Base-by-base conservation (phyloP, 2,329 filamentous ascomycete genomes). In the Metarhizium album region DNA sequence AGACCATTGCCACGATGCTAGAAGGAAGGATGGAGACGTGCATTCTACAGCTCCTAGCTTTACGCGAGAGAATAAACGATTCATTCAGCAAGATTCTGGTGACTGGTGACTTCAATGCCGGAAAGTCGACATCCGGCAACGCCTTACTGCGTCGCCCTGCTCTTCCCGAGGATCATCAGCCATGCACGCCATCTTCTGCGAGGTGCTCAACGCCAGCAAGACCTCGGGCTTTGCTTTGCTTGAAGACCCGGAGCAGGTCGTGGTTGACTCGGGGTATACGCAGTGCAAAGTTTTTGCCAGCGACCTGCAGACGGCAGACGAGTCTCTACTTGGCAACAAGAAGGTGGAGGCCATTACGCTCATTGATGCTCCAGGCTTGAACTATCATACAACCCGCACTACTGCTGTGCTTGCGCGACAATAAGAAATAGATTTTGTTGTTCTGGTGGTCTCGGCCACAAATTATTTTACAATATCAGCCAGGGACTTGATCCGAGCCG, bases 71-170 rank as follows among this genome's bases (percentile, higher is more conserved):
- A 48, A 98, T 98, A 55, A 91, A 97, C 65, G 93, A 98, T 67
- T 97, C 89, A 0, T 88, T 91, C 4, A 97, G 91, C 70, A 98
- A 98, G 67, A 91, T 98, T 1, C 71, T 98, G 52, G 84, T 98
- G 18, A 98, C 93, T 0, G 93, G 93, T 62, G 93, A 98, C 64
- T 70, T 98, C 49, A 98, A 98, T 63, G 91, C 93, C 7, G 93
- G 93, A 63, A 98, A 98, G 65, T 98, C 93, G 3, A 98, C 93
- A 1, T 98, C 98, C 61, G 98, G 93, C 72, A 98, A 98, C 68
- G 93, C 93, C n/a, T 74, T 98, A 2, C 71, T 98, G 40, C 84
- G 93, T 54, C 82, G 90, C 54, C 97, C 97, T 68, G 80, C 98
- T 29, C 71, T 98, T 3, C 93, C 93, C 0, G 93, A 97, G 68